Base-by-base conservation (phyloP, 2,329 filamentous ascomycete species). In the Aspergillus sojae region DNA sequence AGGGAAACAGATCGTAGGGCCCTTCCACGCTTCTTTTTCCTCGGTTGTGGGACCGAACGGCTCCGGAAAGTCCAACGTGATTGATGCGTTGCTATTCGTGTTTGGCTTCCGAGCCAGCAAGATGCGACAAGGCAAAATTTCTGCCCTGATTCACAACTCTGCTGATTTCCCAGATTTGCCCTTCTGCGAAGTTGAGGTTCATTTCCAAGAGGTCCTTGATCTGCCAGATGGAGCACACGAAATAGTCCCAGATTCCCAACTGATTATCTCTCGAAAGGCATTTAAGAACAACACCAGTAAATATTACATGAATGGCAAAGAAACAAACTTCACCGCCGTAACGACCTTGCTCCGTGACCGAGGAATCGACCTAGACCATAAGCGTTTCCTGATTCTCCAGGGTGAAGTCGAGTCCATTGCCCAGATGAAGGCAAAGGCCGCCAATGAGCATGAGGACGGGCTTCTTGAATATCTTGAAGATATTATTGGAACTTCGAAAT, bases 241-340 rank as follows among this genome's bases (percentile, higher is more conserved):
- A 72, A 84, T 94, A 16, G 88, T 98, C 54, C 92, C 93, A 45
- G 86, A 95, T 72, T 96, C 94, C 19, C 88, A 91, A 62, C 84
- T 99, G 58, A 84, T 97, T 64, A 91, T 99, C 68, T 97, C 95
- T 9, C 89, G 95, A 72, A 91, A 90, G 75, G 95, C 94, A 0
- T 99, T 99, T 86, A 95, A 93, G 78, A 99, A 98, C 81, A 99
- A 98, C 79, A 90, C 92, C 11, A 98, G 94, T 86, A 96, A 95
- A 78, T 99, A 99, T 80, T 98, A 96, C 80, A 96, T 99, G 82
- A 93, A 99, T 74, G 88, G 87, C 67, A 92, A 91, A 71, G 89
- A 91, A 65, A 97, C 94, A 39, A 96, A 92, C 74, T 99, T 97
- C 76, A 98, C 94, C 0, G 86, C 89, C 0, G 95, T 99, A 32